These are phyloP conservation scores for Marasmius sp. DNA, from an alignment of 1,284 basidiomycete genomes.

Conservation along the genomic window DNA sequence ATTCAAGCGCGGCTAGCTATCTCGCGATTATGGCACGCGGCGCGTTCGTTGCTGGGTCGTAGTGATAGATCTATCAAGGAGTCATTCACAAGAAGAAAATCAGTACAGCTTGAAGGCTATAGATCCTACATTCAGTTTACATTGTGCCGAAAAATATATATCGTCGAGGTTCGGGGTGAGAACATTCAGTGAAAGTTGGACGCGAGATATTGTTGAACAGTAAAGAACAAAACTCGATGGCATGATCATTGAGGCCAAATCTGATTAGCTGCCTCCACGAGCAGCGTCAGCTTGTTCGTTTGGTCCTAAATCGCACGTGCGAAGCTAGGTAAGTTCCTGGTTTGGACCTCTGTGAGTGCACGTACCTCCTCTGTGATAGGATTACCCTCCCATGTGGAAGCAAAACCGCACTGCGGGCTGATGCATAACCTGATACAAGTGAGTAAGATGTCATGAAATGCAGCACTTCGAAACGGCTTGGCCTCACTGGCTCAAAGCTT, in stretches of 20 bases:
- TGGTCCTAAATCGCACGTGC: slow-evolving; percentile 34
- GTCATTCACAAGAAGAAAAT: too few relatives aligned
- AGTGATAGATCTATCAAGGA: too few relatives aligned
- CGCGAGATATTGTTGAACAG: not conserved
- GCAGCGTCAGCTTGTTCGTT: slow-evolving; percentile 51
- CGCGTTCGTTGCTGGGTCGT: too few relatives aligned
- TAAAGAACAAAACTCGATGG: not conserved
- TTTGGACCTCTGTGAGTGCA: not conserved
- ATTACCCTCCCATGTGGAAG: slow-evolving; percentile 68
- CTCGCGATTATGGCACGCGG: too few relatives aligned
- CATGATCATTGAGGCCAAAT: slow-evolving; percentile 37
- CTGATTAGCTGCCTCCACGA: slow-evolving; percentile 50
- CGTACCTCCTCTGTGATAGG: slow-evolving; percentile 51
- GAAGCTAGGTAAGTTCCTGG: not conserved
- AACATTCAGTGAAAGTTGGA: too few relatives aligned
- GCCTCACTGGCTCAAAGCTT: slow-evolving; percentile 57
- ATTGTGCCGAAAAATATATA: too few relatives aligned
- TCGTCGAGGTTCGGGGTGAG: not conserved
- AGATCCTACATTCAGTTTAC: too few relatives aligned
- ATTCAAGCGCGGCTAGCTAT: too few relatives aligned
- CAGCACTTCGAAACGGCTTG: too few relatives aligned
- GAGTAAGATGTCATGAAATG: too few relatives aligned
- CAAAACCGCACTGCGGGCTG: slow-evolving; percentile 77
- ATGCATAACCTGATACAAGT: slow-evolving; percentile 53
- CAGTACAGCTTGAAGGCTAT: too few relatives aligned